These are phyloP conservation scores for Mycosphaerella arachidis DNA, from an alignment of 2,329 filamentous ascomycete species.

Conservation along the genomic window DNA sequence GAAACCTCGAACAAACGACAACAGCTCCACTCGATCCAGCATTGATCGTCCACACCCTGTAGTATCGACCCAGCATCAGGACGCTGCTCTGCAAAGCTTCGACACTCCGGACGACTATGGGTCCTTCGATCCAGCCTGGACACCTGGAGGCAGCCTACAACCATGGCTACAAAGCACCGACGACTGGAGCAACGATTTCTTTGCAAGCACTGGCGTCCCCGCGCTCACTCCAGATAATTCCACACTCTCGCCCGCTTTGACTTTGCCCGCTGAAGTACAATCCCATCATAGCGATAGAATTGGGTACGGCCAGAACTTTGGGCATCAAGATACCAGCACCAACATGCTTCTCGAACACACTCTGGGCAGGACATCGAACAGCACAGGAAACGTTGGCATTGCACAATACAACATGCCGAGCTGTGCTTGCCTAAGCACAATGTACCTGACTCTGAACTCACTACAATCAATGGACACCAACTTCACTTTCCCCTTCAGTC, in stretches of 20 bases:
- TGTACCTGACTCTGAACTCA: slow-evolving; percentile 42
- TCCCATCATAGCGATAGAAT: slow-evolving; percentile 3
- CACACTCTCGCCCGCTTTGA: slow-evolving; percentile 13
- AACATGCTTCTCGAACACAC: slow-evolving; percentile 17
- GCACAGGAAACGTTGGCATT: slow-evolving; percentile 6
- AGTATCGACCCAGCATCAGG: neutral
- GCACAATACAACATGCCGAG: slow-evolving; percentile 17
- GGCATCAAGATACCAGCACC: slow-evolving; percentile 1
- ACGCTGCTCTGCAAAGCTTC: slow-evolving; percentile 2
- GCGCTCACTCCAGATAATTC: slow-evolving; percentile 22
- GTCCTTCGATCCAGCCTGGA: slow-evolving; percentile 17
- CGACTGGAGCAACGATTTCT: slow-evolving; percentile 12
- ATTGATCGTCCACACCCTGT: neutral
- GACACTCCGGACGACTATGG: neutral
- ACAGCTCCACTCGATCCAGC: slow-evolving; percentile 1
- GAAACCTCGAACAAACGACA: slow-evolving; percentile 34
- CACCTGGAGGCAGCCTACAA: slow-evolving; percentile 20
- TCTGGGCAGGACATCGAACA: neutral
- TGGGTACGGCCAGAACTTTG: neutral
- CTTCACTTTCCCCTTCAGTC: slow-evolving; percentile 41
- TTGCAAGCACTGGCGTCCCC: slow-evolving; percentile 6
- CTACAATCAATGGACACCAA: slow-evolving; percentile 36
- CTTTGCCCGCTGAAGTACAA: slow-evolving; percentile 16
- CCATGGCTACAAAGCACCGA: slow-evolving; percentile 19
- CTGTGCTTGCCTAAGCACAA: slow-evolving; percentile 45